Conservation (phyloP, 2,329 filamentous ascomycete genomes). For the Bipolaris cookei region DNA sequence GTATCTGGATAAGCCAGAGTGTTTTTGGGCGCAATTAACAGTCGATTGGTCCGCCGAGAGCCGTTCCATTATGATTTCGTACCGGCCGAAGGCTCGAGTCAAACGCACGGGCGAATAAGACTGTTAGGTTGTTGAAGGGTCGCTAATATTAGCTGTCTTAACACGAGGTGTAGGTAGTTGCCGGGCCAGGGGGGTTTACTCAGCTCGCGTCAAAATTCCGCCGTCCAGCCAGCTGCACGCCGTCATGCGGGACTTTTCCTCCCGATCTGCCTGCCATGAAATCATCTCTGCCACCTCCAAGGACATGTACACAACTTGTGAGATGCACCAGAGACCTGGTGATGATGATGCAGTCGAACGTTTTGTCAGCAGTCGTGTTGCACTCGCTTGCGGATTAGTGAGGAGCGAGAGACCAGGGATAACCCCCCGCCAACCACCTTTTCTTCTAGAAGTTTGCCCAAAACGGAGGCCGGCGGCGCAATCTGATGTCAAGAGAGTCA, state of each 20-base stretch:
- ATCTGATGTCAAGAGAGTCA: conserved; percentile 1
- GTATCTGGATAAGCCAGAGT: conserved; percentile 9
- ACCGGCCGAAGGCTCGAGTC: conserved; percentile 19
- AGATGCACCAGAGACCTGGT: conserved; percentile 18
- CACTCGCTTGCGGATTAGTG: conserved; percentile 34
- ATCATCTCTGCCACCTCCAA: conserved; percentile 27
- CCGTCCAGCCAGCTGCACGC: conserved; percentile 13
- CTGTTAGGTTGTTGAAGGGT: conserved; percentile 18
- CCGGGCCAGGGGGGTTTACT: conserved; percentile 33
- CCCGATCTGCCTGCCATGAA: conserved; percentile 29
- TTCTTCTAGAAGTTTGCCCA: conserved; percentile 37
- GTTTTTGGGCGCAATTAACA: conserved; percentile 19
- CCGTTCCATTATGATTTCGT: conserved; percentile 16
- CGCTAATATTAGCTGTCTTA: conserved; percentile 45
- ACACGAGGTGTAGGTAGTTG: conserved; percentile 34
- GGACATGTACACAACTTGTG: conserved; percentile 25
- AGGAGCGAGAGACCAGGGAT: conserved; percentile 19
- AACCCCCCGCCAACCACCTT: conserved; percentile 3
- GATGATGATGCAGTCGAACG: conserved; percentile 21
- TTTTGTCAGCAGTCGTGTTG: conserved; percentile 39
- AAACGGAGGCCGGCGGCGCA: conserved; percentile 11
- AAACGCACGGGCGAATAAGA: conserved; percentile 29
- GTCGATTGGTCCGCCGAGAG: conserved; percentile 18
- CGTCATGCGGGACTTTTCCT: conserved; percentile 17
- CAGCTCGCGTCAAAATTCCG: conserved; percentile 37